Evolutionary conservation across 495 filamentous ascomycete species (phyloP), one percentile per base, ranked within the genome.

Genomic region (Penicillium flavigenum): DNA sequence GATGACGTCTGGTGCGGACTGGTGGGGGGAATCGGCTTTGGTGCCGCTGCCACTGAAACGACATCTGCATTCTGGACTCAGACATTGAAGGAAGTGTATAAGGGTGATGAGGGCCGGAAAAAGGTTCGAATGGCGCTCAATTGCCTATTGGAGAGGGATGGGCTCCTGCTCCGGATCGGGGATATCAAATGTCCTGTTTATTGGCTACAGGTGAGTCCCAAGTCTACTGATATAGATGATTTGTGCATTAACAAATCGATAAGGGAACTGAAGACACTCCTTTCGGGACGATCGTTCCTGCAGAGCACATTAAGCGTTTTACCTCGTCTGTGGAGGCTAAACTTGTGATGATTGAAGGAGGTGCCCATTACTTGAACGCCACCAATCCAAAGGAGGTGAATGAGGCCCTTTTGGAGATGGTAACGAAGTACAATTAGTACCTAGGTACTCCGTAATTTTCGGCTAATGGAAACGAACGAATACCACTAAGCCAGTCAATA

Each of bases 131-230:
- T 86, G 84, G 81, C 83, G 5, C 68, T 76, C 10, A 77, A 76
- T 50, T 82, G 79, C 58, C 66, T 89, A 32, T 51, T 79, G 36
- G 79, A 83, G 58, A 64, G 86, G 29, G 86, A 88, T 64, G 83
- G 84, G 16, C 68, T 89, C 49, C 70, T 81, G 38, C 57, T 73
- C 9, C 67, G 86, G 46, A 49, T 88, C 24, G 64, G 70, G 17
- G 81, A 87, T 70, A 71, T 88, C 27, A 73, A 65, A 56, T 88
- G 85, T 65, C 85, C 85, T 2, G 82, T 88, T 7, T 75, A 79
- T 45, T 89, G 85, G 85, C 59, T 88, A 54, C 85, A 88, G 63
- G 83, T 83, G 43, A 67, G 76, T 76, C 41, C 19, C 45, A 1
- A 17, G 16, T 39, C n/a, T 9, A 39, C 36, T 39, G 36, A 39